These are phyloP conservation scores for Diaporthe humulicola DNA, from an alignment of 2,329 filamentous ascomycete species.

Conservation along the genomic window DNA sequence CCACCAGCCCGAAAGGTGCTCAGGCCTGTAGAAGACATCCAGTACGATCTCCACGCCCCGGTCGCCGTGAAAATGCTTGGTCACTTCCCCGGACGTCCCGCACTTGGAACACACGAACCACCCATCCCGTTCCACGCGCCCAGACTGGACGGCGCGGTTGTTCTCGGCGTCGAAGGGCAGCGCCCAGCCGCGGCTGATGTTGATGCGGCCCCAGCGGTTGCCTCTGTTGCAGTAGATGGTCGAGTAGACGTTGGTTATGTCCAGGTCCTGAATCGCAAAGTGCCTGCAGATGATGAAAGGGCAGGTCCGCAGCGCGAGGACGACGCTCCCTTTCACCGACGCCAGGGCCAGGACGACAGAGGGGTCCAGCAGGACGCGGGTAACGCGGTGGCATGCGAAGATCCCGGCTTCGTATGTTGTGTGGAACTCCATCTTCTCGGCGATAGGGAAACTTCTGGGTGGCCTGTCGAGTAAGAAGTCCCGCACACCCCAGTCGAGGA, in stretches of 20 bases:
- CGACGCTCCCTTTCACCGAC: neutral
- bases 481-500: too few species aligned
- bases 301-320: neutral
- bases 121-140: neutral
- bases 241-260: neutral
- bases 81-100: neutral
- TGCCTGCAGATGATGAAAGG: neutral
- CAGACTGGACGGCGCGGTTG: neutral
- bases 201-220: neutral
- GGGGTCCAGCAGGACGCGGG: neutral
- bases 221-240: neutral
- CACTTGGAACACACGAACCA: neutral
- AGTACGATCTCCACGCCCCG: neutral
- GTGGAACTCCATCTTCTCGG: too few species aligned
- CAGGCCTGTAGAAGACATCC: neutral
- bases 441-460: too few species aligned
- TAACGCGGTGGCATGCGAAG: too few species aligned
- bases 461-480: too few species aligned
- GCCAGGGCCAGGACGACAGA: neutral
- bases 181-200: neutral
- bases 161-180: neutral
- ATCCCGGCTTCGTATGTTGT: too few species aligned
- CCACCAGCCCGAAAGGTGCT: neutral
- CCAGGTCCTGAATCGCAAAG: neutral
- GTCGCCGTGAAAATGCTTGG: neutral